These are phyloP conservation scores for Cytospora piceae DNA, from an alignment of 2,329 filamentous ascomycete species.

Conservation along the genomic window DNA sequence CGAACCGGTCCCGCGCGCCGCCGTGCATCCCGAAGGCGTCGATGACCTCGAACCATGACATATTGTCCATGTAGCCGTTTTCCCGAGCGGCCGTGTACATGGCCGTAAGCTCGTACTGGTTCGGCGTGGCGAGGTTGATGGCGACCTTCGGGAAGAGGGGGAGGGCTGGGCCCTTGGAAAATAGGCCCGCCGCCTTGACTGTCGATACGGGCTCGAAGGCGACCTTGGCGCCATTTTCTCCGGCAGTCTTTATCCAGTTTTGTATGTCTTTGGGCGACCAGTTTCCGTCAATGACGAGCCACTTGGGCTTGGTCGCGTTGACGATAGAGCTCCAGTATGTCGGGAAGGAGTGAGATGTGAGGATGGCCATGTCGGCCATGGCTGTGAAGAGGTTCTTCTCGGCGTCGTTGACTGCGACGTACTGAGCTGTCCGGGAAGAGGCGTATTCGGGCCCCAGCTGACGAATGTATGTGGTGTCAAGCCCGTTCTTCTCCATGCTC, in stretches of 20 bases:
- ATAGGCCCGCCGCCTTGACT: slow-evolving; percentile 74
- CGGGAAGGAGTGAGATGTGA: slow-evolving; percentile 60
- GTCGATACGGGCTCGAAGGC: slow-evolving; percentile 90
- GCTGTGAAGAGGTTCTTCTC: slow-evolving; percentile 85
- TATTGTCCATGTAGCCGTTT: slow-evolving; percentile 67
- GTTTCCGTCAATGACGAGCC: slow-evolving; percentile 86
- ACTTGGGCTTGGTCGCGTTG: slow-evolving; percentile 63
- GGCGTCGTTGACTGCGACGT: slow-evolving; percentile 84
- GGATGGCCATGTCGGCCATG: slow-evolving; percentile 94
- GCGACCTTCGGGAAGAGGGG: slow-evolving; percentile 62
- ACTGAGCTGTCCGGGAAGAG: slow-evolving; percentile 78
- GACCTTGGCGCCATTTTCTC: slow-evolving; percentile 59
- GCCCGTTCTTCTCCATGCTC: slow-evolving; percentile 64
- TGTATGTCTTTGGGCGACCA: slow-evolving; percentile 71
- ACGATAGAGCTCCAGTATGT: slow-evolving; percentile 65
- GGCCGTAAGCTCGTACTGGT: slow-evolving; percentile 76
- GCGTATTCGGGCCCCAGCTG: slow-evolving; percentile 53
- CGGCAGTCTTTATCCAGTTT: slow-evolving; percentile 68
- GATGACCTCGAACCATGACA: slow-evolving; percentile 78
- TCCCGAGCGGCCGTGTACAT: slow-evolving; percentile 75
- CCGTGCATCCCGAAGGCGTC: slow-evolving; percentile 76
- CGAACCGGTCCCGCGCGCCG: slow-evolving; percentile 73
- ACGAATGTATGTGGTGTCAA: slow-evolving; percentile 67
- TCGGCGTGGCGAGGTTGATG: slow-evolving; percentile 81
- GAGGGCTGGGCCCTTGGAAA: slow-evolving; percentile 52